phyloP scores from a whole-genome alignment of 768 basidiomycete species.

The Agaricus blazei region DNA sequence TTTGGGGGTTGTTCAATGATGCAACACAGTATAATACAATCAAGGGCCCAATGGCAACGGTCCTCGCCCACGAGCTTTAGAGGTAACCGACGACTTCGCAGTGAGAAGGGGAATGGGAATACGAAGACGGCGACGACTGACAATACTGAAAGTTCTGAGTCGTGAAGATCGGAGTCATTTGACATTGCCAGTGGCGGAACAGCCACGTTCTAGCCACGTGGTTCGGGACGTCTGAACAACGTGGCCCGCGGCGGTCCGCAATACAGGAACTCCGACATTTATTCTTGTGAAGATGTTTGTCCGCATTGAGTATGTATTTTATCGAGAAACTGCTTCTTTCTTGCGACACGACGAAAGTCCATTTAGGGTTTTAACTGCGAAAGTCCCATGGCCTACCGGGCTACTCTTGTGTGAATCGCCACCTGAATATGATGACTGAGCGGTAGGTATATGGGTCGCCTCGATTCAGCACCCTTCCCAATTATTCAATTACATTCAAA shows the following conservation, averaged over 20 bases:
- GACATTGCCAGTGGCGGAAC: constrained; percentile 21
- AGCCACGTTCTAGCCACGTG: constrained; percentile 35
- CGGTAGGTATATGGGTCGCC: too few relatives aligned
- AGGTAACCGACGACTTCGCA: constrained; percentile 3
- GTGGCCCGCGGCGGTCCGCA: neutral
- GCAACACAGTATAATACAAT: neutral
- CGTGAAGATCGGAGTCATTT: constrained; percentile 14
- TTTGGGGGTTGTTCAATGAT: neutral
- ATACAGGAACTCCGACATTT: neutral
- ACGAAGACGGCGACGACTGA: neutral
- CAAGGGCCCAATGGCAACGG: constrained; percentile 1
- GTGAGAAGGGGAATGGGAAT: constrained; percentile 5
- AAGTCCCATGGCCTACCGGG: too few relatives aligned
- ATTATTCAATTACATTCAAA: too few relatives aligned
- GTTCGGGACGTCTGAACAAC: constrained; percentile 18
- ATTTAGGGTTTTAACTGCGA: too few relatives aligned
- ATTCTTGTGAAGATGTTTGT: constrained; percentile 5
- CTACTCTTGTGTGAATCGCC: too few relatives aligned
- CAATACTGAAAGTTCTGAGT: neutral
- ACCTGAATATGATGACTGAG: too few relatives aligned
- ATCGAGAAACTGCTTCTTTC: neutral
- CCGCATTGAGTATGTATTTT: neutral
- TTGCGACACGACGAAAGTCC: neutral
- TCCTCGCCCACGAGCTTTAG: constrained; percentile 5
- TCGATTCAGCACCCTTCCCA: too few relatives aligned